These are phyloP conservation scores for Microglena sp. DNA, from an alignment of 139 green algal species.

Conservation along the genomic window DNA sequence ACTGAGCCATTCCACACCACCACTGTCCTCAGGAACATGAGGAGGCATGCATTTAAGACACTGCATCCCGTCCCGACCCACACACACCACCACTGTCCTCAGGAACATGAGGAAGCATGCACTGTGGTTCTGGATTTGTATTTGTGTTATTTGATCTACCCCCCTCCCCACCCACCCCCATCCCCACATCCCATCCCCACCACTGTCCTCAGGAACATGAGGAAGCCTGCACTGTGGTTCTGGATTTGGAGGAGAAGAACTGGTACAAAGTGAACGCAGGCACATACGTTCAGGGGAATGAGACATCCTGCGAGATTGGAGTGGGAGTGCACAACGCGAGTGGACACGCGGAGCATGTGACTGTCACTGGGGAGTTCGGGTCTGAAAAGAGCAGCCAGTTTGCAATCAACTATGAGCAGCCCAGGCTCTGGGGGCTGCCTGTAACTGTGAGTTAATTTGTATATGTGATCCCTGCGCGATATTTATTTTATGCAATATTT, in stretches of 20 bases:
- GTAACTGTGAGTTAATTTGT: constrained; percentile 19
- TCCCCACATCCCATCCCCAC: background rate
- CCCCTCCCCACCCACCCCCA: background rate
- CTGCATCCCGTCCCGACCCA: too few species aligned
- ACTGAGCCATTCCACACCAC: too few species aligned
- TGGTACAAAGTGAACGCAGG: constrained; percentile 40
- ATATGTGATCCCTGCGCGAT: too few species aligned
- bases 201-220: constrained; percentile 13
- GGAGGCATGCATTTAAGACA: too few species aligned
- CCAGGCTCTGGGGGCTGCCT: constrained; percentile 20
- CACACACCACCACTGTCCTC: too few species aligned
- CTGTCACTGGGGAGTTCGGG: constrained; percentile 38
- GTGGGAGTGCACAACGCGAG: constrained; percentile 36
- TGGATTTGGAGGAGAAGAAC: constrained; percentile 40
- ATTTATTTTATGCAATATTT: too few species aligned
- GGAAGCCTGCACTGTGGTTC: constrained; percentile 29
- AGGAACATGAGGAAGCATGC: too few species aligned
- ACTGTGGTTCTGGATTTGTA: too few species aligned
- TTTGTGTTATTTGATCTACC: background rate
- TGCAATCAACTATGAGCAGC: constrained; percentile 28
- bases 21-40: too few species aligned
- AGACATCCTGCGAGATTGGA: constrained; percentile 40
- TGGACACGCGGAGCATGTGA: constrained; percentile 45
- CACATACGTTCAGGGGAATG: constrained; percentile 55
- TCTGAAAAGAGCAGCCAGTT: constrained; percentile 38